Percentiles rank a stretch among this genome's conserved stretches.
Conservation (phyloP, 2,329 filamentous ascomycete species). For the Ceratocystis destructans region DNA sequence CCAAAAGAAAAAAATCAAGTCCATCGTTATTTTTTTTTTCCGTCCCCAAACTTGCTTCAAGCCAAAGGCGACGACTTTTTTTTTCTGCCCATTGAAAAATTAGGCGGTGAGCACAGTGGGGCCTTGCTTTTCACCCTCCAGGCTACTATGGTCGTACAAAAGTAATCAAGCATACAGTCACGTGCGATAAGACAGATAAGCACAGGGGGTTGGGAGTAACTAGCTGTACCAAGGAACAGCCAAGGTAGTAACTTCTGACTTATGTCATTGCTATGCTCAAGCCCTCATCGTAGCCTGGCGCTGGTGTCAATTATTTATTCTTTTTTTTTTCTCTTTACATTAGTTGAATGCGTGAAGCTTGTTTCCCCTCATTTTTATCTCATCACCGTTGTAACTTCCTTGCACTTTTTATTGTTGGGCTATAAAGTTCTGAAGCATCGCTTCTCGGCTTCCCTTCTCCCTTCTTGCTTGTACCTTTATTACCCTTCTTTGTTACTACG, state of each 20-base stretch:
- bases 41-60: conserved; percentile 2
- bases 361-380: not conserved
- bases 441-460: not conserved
- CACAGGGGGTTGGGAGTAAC: not conserved
- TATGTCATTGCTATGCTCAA: conserved; percentile 7
- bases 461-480: not conserved
- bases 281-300: not conserved
- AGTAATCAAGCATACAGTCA: not conserved
- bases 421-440: not conserved
- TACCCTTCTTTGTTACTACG: not conserved
- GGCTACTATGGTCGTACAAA: not conserved
- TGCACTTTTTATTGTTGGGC: not conserved
- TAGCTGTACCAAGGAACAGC: too few species aligned
- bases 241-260: too few species aligned
- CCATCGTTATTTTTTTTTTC: not conserved
- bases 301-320: not conserved
- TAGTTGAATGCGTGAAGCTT: not conserved
- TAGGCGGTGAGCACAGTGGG: conserved; percentile 17
- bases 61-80: conserved; percentile 16
- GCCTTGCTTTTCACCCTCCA: not conserved
- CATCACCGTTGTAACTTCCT: not conserved
- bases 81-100: conserved; percentile 18
- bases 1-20: not conserved
- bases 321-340: not conserved
- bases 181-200: conserved; percentile 8